Conservation (phyloP, 208 protist species). For the Tritrichomonas musculus region DNA sequence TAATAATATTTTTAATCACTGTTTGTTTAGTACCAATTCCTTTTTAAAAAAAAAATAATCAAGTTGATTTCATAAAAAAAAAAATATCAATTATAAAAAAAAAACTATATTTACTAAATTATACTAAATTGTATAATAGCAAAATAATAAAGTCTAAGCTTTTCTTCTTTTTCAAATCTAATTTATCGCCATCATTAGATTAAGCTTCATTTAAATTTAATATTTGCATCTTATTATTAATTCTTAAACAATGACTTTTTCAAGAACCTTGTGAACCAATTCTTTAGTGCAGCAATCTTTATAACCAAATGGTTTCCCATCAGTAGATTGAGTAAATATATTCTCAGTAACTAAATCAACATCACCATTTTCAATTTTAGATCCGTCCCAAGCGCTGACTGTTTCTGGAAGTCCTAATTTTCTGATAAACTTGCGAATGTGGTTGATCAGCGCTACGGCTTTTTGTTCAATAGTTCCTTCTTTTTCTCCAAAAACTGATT, state of each 20-base stretch:
- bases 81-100: neutral
- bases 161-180: neutral
- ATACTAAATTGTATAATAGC: neutral
- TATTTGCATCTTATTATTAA: neutral
- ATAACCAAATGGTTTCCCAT: neutral
- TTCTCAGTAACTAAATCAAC: neutral
- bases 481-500: neutral
- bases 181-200: neutral
- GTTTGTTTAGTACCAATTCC: too few relatives aligned
- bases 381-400: neutral
- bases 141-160: neutral
- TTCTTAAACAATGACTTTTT: neutral
- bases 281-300: neutral
- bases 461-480: neutral
- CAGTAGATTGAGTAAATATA: neutral
- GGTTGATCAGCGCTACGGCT: neutral
- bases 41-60: too few relatives aligned
- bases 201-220: neutral
- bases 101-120: neutral
- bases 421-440: neutral
- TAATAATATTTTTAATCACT: too few relatives aligned
- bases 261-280: neutral
- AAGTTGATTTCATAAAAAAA: neutral
- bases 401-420: neutral
- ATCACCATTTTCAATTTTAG: neutral